Conservation (phyloP, 2,329 filamentous ascomycete genomes). For the Coniella vitis region DNA sequence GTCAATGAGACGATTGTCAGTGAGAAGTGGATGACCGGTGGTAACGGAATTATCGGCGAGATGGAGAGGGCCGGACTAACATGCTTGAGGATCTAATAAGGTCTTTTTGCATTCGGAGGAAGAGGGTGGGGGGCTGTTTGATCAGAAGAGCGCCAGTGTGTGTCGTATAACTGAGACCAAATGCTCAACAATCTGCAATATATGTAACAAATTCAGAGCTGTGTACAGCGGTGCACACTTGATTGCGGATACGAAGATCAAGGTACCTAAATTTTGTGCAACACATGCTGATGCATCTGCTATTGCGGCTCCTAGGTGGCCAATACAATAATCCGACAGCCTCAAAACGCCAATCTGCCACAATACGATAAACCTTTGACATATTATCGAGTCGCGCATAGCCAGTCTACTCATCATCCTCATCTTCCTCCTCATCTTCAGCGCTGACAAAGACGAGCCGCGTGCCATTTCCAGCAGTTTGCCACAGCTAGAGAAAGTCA, state of each 20-base stretch:
- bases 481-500: conserved; percentile 60
- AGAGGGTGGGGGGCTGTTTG: too few species aligned
- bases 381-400: neutral
- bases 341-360: conserved; percentile 24
- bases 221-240: too few species aligned
- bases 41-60: conserved; percentile 77
- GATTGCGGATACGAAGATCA: too few species aligned
- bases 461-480: conserved; percentile 64
- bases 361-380: neutral
- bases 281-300: neutral
- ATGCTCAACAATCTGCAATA: too few species aligned
- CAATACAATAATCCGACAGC: neutral
- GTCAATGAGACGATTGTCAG: conserved; percentile 66
- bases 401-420: conserved; percentile 34
- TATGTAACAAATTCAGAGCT: too few species aligned
- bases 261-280: too few species aligned
- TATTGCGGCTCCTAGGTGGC: conserved; percentile 2
- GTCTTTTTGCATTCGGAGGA: too few species aligned
- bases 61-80: conserved; percentile 62
- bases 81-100: conserved; percentile 35
- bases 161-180: too few species aligned
- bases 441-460: conserved; percentile 65
- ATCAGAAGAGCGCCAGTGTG: too few species aligned
- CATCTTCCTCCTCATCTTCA: conserved; percentile 44
- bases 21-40: conserved; percentile 79